Evolutionary conservation across 78 protist species (phyloP), one percentile per base, ranked within the genome.

Genomic region (Chrysochromulina parva): DNA sequence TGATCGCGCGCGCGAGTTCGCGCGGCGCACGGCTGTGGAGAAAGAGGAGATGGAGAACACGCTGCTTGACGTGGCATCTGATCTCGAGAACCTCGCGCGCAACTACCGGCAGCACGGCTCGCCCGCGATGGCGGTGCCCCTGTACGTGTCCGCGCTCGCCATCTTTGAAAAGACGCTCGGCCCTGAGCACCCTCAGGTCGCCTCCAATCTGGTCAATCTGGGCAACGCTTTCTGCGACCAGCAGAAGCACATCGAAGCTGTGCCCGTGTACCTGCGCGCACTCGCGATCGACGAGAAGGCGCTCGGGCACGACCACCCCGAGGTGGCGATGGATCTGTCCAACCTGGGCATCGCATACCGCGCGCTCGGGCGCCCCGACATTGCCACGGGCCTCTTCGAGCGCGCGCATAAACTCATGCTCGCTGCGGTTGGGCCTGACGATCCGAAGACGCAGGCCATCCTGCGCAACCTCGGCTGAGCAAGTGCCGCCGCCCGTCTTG

Each of bases 171-270:
- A 48, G 59, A 52, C n/a, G 47, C 85, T 76, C 11, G 85, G 85
- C 7, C 24, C 54, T 10, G n/a, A 19, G 24, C 85, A 76, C 28
- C 59, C 85, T 24, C 85, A 76, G 58, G 85, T 50, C 57, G 85
- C 85, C 5, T 76, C 85, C 16, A 76, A 48, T 4, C 57, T 76
- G 10, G 85, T 76, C 85, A 76, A 76, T 28, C n/a, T 76, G 19
- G 85, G 85, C 48, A 76, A 76, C n/a, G 85, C 85, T 6, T 19
- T 50, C 85, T 76, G 54, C 17, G 85, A 76, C 58, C 85, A 38
- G 20, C 14, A 50, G 26, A 5, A 16, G 59, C 85, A 76, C 57
- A 7, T 38, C 48, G 85, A 71, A 16, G 80, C 80, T n/a, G 80
- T 71, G 55, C 80, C 80, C 52, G 80, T 38, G 26, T 71, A 71